phyloP scores from a whole-genome alignment of 768 basidiomycete genomes.

The Leccinum sublutescens region DNA sequence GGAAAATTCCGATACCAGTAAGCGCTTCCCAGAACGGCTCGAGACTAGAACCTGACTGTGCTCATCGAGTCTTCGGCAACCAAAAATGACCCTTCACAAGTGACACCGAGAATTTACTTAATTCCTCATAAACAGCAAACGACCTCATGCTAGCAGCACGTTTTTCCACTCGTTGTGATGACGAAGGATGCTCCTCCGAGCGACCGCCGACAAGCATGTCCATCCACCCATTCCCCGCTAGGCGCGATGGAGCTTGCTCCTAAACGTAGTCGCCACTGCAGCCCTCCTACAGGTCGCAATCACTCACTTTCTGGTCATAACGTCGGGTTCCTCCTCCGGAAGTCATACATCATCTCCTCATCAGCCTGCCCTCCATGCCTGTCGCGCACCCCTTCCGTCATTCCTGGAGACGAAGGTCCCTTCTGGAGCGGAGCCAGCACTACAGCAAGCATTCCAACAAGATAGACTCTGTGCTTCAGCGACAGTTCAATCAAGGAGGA shows the following conservation, averaged over 20 bases:
- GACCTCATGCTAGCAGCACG: neutral
- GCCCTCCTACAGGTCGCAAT: conserved; percentile 8
- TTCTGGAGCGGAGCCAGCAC: conserved; percentile 9
- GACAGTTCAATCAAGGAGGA: conserved; percentile 29
- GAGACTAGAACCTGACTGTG: too few species aligned
- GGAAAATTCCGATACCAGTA: too few species aligned
- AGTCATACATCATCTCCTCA: neutral
- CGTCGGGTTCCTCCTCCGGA: neutral
- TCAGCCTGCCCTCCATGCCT: conserved; percentile 5
- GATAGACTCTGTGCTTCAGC: conserved; percentile 10
- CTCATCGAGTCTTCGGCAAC: neutral
- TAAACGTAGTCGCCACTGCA: conserved; percentile 12
- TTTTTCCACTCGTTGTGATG: neutral
- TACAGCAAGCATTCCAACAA: conserved; percentile 7
- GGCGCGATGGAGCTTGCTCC: conserved; percentile 18
- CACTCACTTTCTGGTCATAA: neutral
- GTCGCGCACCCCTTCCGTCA: conserved; percentile 18
- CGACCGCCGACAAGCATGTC: neutral
- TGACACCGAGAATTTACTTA: neutral
- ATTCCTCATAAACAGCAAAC: neutral
- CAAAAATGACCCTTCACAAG: neutral
- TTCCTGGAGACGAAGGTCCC: conserved; percentile 14
- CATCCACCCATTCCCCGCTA: conserved; percentile 7
- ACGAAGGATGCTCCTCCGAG: neutral
- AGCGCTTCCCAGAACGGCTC: too few species aligned